A percentile compares a stretch with the other conserved stretches of the same genome.
phyloP scores from a whole-genome alignment of 176 grass and related monocot species.

The Zoysia japonica region DNA sequence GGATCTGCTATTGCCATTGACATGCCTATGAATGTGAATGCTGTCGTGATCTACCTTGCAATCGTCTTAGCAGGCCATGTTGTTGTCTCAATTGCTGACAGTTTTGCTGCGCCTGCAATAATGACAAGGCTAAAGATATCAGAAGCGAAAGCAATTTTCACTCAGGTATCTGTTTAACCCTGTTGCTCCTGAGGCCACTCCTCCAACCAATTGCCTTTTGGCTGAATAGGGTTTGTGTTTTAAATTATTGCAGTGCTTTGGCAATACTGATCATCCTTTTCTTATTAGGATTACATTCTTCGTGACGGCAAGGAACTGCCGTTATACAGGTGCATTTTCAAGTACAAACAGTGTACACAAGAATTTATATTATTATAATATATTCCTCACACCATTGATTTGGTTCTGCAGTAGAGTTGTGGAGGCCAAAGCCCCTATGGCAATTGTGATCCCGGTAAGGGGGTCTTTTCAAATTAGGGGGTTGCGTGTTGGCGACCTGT shows the following conservation, averaged over 20 bases:
- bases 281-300: conserved; percentile 81
- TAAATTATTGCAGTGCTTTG: not conserved
- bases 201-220: conserved; percentile 16
- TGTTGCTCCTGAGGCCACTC: conserved; percentile 10
- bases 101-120: conserved; percentile 94
- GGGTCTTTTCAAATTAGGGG: conserved; percentile 51
- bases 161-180: conserved; percentile 57
- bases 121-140: conserved; percentile 73
- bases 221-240: conserved; percentile 20
- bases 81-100: conserved; percentile 96
- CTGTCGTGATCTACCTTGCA: conserved; percentile 84
- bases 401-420: conserved; percentile 78
- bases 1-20: conserved; percentile 91
- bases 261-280: conserved; percentile 28
- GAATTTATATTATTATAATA: conserved; percentile 15
- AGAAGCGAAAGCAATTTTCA: conserved; percentile 94
- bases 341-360: not conserved
- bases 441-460: conserved; percentile 80
- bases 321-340: conserved; percentile 68
- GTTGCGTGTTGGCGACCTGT: conserved; percentile 65
- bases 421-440: conserved; percentile 72
- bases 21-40: conserved; percentile 91
- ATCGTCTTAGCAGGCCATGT: conserved; percentile 77
- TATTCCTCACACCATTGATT: conserved; percentile 44
- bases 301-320: conserved; percentile 89